Percentiles rank a stretch among this genome's conserved stretches.
Evolutionary conservation across 352 stramenopile genomes (phyloP).

Genomic region (Globisporangium carolinianum): DNA sequence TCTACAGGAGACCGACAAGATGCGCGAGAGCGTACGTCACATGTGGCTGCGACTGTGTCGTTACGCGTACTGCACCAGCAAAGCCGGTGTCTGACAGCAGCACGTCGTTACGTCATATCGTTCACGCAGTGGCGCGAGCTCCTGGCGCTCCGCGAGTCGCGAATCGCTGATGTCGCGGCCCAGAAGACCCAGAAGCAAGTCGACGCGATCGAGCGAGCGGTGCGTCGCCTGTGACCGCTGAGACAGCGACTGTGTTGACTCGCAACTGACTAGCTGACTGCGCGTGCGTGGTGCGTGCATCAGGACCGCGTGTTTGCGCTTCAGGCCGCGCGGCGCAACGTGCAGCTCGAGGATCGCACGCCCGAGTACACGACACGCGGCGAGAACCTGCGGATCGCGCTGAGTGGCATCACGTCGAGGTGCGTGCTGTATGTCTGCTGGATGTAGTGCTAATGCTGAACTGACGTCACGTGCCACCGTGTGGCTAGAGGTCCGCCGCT

Average conservation of each 20-base stretch:
- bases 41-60: not conserved
- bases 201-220: conserved; percentile 25
- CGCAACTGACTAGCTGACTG: not conserved
- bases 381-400: conserved; percentile 44
- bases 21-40: conserved; percentile 22
- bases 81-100: too few species aligned
- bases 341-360: conserved; percentile 53
- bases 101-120: too few species aligned
- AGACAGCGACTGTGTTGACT: not conserved
- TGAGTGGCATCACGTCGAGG: conserved; percentile 79
- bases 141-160: conserved; percentile 24
- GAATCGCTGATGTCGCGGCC: conserved; percentile 20
- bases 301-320: conserved; percentile 53
- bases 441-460: too few species aligned
- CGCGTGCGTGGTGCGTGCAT: not conserved
- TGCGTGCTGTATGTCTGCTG: too few species aligned
- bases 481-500: conserved; percentile 54
- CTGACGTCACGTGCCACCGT: too few species aligned
- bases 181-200: conserved; percentile 23
- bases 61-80: too few species aligned
- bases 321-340: conserved; percentile 31
- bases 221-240: conserved; percentile 10
- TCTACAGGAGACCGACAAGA: conserved; percentile 29
- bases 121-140: conserved; percentile 59
- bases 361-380: conserved; percentile 57